Evolutionary conservation across 108 stramenopile genomes (phyloP).

Genomic region (Skeletonema potamos): DNA sequence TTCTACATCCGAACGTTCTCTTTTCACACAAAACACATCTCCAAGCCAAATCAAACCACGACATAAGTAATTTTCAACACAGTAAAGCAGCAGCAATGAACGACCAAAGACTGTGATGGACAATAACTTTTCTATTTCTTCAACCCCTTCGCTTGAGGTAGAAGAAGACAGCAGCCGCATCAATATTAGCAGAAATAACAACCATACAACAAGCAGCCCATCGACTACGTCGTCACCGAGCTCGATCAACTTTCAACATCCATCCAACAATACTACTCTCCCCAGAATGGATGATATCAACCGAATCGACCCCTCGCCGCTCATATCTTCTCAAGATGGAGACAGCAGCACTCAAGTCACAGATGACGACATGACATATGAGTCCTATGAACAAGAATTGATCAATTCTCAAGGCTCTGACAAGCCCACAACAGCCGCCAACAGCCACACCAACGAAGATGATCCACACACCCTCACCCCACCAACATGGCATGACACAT

Average conservation of each 20-base stretch:
- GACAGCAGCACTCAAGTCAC: neutral
- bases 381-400: neutral
- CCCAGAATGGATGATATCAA: neutral
- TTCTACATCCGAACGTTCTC: neutral
- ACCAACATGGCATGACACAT: slow-evolving; percentile 14
- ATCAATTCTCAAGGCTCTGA: neutral
- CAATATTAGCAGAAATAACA: neutral
- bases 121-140: neutral
- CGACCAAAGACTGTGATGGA: neutral
- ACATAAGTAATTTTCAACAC: neutral
- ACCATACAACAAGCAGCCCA: neutral
- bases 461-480: neutral
- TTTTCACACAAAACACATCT: neutral
- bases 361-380: neutral
- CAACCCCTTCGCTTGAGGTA: neutral
- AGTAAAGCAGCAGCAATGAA: neutral
- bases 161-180: neutral
- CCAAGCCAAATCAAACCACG: too few relatives aligned
- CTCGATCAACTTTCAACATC: slow-evolving; percentile 1
- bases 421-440: neutral
- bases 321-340: neutral
- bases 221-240: neutral
- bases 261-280: neutral
- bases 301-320: neutral
- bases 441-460: neutral